phyloP scores from a whole-genome alignment of 768 basidiomycete species.

The Porpolomopsis calyptriformis region DNA sequence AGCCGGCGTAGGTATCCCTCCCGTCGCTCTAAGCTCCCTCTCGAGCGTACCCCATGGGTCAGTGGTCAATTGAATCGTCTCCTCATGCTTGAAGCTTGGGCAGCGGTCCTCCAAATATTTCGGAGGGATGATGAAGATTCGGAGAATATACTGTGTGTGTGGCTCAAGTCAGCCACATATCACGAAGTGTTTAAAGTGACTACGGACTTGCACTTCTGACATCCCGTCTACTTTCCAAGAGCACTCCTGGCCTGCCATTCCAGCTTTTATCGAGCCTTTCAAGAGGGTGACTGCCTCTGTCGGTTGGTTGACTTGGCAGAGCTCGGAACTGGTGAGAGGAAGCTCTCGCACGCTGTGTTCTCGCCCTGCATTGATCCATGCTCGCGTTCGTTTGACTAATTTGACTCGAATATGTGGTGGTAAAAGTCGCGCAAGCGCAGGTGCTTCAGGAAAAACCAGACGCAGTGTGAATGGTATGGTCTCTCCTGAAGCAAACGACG shows the following conservation, averaged over 20 bases:
- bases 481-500: slow-evolving; percentile 30
- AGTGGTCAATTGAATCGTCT: slow-evolving; percentile 26
- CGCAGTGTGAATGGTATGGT: slow-evolving; percentile 28
- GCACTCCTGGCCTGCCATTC: slow-evolving; percentile 25
- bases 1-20: slow-evolving; percentile 30
- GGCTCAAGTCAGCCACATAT: background rate
- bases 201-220: slow-evolving; percentile 21
- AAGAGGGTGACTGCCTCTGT: slow-evolving; percentile 26
- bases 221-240: slow-evolving; percentile 27
- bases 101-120: slow-evolving; percentile 19
- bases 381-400: slow-evolving; percentile 25
- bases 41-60: slow-evolving; percentile 30
- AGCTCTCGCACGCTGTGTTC: slow-evolving; percentile 21
- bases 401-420: slow-evolving; percentile 23
- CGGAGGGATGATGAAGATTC: slow-evolving; percentile 24
- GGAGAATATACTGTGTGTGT: slow-evolving; percentile 27
- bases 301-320: slow-evolving; percentile 21
- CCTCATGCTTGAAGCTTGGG: slow-evolving; percentile 28
- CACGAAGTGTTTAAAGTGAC: background rate
- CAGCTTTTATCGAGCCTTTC: slow-evolving; percentile 26
- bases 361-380: slow-evolving; percentile 14
- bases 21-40: slow-evolving; percentile 26
- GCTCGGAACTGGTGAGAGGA: slow-evolving; percentile 14
- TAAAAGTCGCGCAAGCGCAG: slow-evolving; percentile 28
- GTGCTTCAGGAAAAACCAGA: slow-evolving; percentile 26